These are phyloP conservation scores for Rhododendron griersonianum DNA, from an alignment of 148 eudicot genomes.

Conservation along the genomic window DNA sequence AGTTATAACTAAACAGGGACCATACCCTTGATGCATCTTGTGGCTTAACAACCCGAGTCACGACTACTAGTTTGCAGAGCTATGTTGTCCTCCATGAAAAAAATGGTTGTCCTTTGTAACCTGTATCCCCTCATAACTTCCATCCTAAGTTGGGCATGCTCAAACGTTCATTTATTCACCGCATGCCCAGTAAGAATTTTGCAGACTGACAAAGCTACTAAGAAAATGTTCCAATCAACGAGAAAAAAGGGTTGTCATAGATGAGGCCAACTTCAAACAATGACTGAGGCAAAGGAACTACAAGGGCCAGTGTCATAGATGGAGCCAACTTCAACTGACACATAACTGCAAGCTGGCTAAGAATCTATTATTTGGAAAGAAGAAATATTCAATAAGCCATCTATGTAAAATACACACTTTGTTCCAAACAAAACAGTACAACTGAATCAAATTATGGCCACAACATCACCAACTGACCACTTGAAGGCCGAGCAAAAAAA, in stretches of 20 bases:
- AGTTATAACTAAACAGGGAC: neutral
- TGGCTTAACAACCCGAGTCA: neutral
- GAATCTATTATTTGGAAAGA: neutral
- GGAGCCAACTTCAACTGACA: neutral
- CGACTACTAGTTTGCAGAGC: neutral
- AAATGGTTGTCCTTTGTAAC: neutral
- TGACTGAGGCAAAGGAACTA: neutral
- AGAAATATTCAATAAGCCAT: neutral
- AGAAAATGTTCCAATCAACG: neutral
- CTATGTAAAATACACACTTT: neutral
- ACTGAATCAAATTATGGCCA: neutral
- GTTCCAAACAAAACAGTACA: neutral
- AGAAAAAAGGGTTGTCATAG: neutral
- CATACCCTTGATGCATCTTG: neutral
- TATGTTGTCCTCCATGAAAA: neutral
- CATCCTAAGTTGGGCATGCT: neutral
- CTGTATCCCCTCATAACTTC: neutral
- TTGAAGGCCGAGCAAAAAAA: neutral
- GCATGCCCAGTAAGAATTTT: neutral
- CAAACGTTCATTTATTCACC: neutral
- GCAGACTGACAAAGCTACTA: neutral
- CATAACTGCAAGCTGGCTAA: neutral
- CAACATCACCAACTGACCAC: neutral
- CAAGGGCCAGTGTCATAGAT: neutral
- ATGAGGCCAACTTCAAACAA: neutral